Base-by-base conservation (phyloP, 768 basidiomycete genomes). In the Collybiopsis confluens region DNA sequence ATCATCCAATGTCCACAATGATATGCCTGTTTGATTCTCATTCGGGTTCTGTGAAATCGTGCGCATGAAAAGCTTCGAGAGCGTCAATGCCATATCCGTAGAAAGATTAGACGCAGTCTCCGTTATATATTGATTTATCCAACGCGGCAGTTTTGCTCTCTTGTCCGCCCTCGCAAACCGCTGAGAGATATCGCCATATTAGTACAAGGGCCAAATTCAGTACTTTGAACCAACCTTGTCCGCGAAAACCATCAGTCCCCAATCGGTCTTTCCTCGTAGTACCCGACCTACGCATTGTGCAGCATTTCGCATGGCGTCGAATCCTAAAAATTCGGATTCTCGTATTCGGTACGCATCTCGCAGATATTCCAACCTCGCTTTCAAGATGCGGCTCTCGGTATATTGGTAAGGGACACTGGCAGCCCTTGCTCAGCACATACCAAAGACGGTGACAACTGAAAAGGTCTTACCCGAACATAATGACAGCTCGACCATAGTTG, bases 111-210 rank as follows among this genome's bases (percentile, higher is more conserved):
- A 90, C 18, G 94, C 91, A 0, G 93, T 89, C 67, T 98, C 97
- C n/a, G 93, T 97, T 63, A 99, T 98, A 67, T 97, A 98, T 64
- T 96, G 93, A 66, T 98, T 98, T 61, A 99, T 98, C 97, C 97
- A 99, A 40, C 91, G 86, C 5, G 97, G 97, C 59, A 99, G 74
- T 77, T 98, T 98, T 33, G 92, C 89, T 35, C 96, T 81, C 72
- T 96, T 96, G 64, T 96, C 92, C 6, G 89, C 88, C 45, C 93
- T 82, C 10, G 92, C 92, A 65, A 93, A 96, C 20, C 92, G 87
- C 92, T 96, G 27, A 52, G 44, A 15, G 51, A 36, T 20, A 41
- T 11, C 26, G 33, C 11, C 36, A 42, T 13, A 13, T 52, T 26
- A 42, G 42, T 8, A 15, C 50, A 11, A 9, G n/a, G n/a, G n/a